Evolutionary conservation across 2,329 filamentous ascomycete species (phyloP), one percentile per base, ranked within the genome.

Genomic region (Monilinia fructigena): DNA sequence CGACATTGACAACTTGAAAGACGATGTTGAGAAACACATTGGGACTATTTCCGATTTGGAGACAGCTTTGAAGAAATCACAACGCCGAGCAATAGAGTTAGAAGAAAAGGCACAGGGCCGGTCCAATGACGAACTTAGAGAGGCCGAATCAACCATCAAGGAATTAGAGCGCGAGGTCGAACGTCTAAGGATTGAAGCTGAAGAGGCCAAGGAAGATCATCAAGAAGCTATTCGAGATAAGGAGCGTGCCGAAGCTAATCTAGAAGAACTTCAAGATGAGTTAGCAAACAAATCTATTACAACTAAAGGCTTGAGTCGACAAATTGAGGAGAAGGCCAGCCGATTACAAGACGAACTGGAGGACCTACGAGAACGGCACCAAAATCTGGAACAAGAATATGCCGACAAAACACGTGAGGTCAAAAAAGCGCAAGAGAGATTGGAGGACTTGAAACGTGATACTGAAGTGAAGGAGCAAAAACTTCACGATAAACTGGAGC

Each of bases 241-340:
- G 70, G 80, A 85, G 28, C 81, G 83, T 40, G 86, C 86, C 2
- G 84, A 87, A 71, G 79, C 78, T 8, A 83, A 89, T 67, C 78
- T 89, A 20, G 82, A 87, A 71, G 86, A 89, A 73, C 81, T 93
- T 31, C 89, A 91, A 69, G 89, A 91, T 64, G 90, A 93, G 72
- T 86, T 93, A 83, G 84, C 89, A 28, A 89, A 93, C 77, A 93
- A 92, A 72, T 93, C 90, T 0, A 83, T 92, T 48, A 86, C 86
- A 63, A 90, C 89, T 16, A 92, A 90, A 74, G 89, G 89, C 2
- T 81, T 92, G 11, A 90, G 86, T 63, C 85, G 89, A 42, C 90
- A 93, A 77, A 83, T 92, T 23, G 89, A 93, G 73, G 89, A 91
- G 71, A 91, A 87, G 76, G 79, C 86, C 11, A 79, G 81, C 62